These are phyloP conservation scores for Chaetothyriales sp. DNA, from an alignment of 2,329 filamentous ascomycete species.

Conservation along the genomic window DNA sequence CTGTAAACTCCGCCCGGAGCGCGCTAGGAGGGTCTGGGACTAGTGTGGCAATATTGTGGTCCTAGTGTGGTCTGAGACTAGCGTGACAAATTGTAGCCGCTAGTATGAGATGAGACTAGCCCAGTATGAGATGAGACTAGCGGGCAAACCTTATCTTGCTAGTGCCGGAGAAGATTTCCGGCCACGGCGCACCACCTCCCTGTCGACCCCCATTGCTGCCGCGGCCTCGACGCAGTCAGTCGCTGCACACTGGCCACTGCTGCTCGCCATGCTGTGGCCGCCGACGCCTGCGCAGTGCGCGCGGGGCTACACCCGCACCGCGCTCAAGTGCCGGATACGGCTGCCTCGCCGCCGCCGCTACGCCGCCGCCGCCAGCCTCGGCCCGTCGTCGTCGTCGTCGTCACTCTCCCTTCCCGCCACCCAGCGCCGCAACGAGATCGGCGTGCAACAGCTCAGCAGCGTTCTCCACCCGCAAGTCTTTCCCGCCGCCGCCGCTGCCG, in stretches of 20 bases:
- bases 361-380: too few relatives aligned
- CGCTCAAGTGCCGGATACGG: constrained; percentile 18
- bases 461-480: constrained; percentile 79
- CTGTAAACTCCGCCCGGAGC: background rate
- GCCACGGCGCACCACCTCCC: too few relatives aligned
- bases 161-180: background rate
- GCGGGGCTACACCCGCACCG: constrained; percentile 19
- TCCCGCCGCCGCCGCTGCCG: constrained; percentile 36
- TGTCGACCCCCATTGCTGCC: background rate
- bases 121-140: too few relatives aligned
- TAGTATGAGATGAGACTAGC: too few relatives aligned
- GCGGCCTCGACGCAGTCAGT: too few relatives aligned
- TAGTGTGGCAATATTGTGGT: too few relatives aligned
- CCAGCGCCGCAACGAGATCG: constrained; percentile 78
- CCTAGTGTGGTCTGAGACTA: too few relatives aligned
- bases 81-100: too few relatives aligned
- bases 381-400: constrained; percentile 11
- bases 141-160: background rate
- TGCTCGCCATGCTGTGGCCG: constrained; percentile 16
- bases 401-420: constrained; percentile 21
- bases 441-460: constrained; percentile 81
- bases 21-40: too few relatives aligned
- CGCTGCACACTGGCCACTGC: background rate
- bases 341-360: constrained; percentile 9
- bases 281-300: constrained; percentile 18